Conservation (phyloP, 495 filamentous ascomycete species). For the Hypoxylon cercidicola region DNA sequence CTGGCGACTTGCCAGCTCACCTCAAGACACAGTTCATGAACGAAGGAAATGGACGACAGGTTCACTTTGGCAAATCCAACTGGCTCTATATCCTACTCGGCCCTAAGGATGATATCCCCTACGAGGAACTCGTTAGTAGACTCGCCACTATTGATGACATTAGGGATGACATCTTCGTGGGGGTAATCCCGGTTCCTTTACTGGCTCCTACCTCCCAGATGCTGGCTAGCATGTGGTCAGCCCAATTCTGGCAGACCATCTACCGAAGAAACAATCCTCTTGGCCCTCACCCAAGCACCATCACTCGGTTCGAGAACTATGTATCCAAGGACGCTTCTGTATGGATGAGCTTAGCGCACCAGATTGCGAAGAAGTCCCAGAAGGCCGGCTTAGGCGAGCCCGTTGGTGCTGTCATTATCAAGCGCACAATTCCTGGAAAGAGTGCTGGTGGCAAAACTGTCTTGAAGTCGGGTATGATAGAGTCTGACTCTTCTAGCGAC, state of each 20-base stretch:
- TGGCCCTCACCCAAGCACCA: slow-evolving; percentile 73
- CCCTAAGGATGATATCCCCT: slow-evolving; percentile 51
- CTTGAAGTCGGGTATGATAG: slow-evolving; percentile 19
- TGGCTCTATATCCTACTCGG: slow-evolving; percentile 62
- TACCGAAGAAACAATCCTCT: slow-evolving; percentile 87
- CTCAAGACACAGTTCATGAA: slow-evolving; percentile 60
- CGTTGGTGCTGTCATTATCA: slow-evolving; percentile 86
- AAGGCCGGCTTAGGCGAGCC: slow-evolving; percentile 69
- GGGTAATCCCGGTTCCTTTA: slow-evolving; percentile 72
- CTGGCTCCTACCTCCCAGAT: slow-evolving; percentile 76
- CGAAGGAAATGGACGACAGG: slow-evolving; percentile 53
- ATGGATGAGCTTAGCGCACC: slow-evolving; percentile 75
- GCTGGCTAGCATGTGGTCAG: slow-evolving; percentile 81
- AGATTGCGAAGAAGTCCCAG: slow-evolving; percentile 67
- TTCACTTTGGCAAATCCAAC: slow-evolving; percentile 58
- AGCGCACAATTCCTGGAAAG: slow-evolving; percentile 53
- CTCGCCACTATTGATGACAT: slow-evolving; percentile 50
- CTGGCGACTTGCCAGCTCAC: slow-evolving; percentile 69
- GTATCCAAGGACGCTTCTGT: slow-evolving; percentile 64
- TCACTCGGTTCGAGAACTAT: slow-evolving; percentile 64
- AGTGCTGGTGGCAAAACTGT: slow-evolving; percentile 52
- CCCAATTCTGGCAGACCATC: slow-evolving; percentile 84
- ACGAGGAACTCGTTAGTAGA: slow-evolving; percentile 49
- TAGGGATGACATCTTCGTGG: slow-evolving; percentile 60
- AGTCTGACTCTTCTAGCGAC: slow-evolving; percentile 31